Percentiles rank a stretch among this genome's conserved stretches.
phyloP scores from a whole-genome alignment of 2,329 filamentous ascomycete genomes.

The Chrysoporthe austroafricana region DNA sequence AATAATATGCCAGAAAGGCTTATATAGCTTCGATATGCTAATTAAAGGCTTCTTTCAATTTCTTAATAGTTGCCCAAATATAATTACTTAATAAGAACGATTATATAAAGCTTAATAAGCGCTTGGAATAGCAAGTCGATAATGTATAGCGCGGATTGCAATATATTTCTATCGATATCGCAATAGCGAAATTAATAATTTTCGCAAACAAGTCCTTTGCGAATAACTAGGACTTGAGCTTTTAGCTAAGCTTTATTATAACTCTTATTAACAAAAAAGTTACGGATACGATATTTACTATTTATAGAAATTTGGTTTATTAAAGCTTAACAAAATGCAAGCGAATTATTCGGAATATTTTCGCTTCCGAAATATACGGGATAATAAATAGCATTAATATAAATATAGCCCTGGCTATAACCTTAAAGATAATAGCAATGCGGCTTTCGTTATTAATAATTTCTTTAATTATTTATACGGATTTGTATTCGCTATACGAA shows the following conservation, averaged over 20 bases:
- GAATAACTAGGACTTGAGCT: background rate
- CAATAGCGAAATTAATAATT: background rate
- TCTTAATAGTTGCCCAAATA: background rate
- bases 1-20: too few species aligned
- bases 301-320: background rate
- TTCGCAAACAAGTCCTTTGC: background rate
- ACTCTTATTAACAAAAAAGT: background rate
- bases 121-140: background rate
- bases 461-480: background rate
- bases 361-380: background rate
- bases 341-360: background rate
- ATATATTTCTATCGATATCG: background rate
- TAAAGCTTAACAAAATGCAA: background rate
- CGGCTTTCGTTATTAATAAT: too few species aligned
- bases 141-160: background rate
- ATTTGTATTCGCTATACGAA: background rate
- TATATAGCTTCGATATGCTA: background rate
- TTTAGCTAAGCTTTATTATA: background rate
- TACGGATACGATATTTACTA: background rate
- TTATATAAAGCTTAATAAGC: background rate
- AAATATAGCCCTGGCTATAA: background rate
- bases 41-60: background rate
- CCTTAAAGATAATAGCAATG: background rate
- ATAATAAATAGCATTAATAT: background rate
- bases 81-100: background rate